Conservation (phyloP, 805 yeast species). For the Wickerhamiella sergipiensis region DNA sequence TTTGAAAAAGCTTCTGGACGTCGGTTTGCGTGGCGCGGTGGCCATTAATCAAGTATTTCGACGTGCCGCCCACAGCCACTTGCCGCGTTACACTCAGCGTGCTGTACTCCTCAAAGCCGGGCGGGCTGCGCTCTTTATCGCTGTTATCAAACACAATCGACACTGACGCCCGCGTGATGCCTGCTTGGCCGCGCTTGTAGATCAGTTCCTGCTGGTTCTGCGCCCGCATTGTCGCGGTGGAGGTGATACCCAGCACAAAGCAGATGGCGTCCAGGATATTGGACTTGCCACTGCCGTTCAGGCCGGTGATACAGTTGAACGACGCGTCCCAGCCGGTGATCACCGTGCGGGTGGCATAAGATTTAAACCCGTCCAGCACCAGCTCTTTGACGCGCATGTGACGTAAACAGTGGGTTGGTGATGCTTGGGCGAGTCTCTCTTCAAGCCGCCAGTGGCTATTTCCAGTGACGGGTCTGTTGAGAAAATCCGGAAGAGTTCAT, state of each 20-base stretch:
- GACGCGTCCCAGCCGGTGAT: slow-evolving; percentile 91
- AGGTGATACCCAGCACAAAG: slow-evolving; percentile 91
- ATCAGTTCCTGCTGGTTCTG: slow-evolving; percentile 85
- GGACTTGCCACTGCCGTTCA: slow-evolving; percentile 95
- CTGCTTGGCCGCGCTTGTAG: slow-evolving; percentile 96
- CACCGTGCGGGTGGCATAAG: slow-evolving; percentile 93
- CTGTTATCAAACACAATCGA: slow-evolving; percentile 87
- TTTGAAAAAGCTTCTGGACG: slow-evolving; percentile 78
- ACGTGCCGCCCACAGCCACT: slow-evolving; percentile 77
- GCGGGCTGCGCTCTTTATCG: slow-evolving; percentile 66
- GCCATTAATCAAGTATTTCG: slow-evolving; percentile 87
- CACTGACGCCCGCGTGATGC: slow-evolving; percentile 92
- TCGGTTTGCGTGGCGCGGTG: slow-evolving; percentile 92
- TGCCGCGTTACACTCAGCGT: slow-evolving; percentile 80
- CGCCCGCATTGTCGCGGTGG: slow-evolving; percentile 92
- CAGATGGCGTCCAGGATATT: slow-evolving; percentile 94
- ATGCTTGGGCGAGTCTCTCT: no score
- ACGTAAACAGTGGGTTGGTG: neutral
- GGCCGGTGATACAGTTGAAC: slow-evolving; percentile 94
- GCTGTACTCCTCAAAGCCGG: slow-evolving; percentile 64
- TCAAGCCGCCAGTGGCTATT: no score
- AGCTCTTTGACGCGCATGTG: slow-evolving; percentile 87
- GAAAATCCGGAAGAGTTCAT: no score
- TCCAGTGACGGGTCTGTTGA: no score
- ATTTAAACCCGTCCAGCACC: slow-evolving; percentile 93